These are phyloP conservation scores for Musa balbisiana DNA, from an alignment of 202 grass and related monocot species.

Conservation along the genomic window DNA sequence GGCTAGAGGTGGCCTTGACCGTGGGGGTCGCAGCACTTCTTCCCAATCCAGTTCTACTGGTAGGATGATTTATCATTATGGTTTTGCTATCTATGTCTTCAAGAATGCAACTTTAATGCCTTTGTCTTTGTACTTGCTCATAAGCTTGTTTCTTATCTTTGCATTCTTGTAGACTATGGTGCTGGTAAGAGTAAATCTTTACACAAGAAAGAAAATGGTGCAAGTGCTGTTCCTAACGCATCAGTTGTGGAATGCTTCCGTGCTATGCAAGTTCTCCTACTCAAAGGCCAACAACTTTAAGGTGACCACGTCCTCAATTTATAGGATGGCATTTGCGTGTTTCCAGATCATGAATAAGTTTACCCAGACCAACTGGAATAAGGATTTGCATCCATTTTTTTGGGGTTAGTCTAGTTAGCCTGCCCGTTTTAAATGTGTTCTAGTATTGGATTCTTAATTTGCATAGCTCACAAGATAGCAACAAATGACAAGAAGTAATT, in stretches of 20 bases:
- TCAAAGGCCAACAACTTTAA: constrained; percentile 46
- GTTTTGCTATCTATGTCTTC: not conserved
- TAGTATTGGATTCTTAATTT: not conserved
- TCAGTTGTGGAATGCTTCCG: constrained; percentile 42
- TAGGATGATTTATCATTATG: constrained; percentile 21
- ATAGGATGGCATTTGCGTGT: not conserved
- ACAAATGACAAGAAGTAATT: no score
- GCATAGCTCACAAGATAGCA: not conserved
- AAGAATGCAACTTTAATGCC: not conserved
- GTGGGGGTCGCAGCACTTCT: constrained; percentile 32
- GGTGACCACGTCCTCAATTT: constrained; percentile 32
- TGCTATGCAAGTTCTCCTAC: constrained; percentile 32
- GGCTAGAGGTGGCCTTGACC: constrained; percentile 54
- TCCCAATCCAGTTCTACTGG: constrained; percentile 49
- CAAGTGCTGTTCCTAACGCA: constrained; percentile 27
- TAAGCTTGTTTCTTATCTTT: not conserved
- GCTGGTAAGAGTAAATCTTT: constrained; percentile 33
- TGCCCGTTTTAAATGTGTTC: not conserved
- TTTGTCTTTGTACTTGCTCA: not conserved
- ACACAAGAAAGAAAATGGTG: constrained; percentile 42
- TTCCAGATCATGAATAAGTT: not conserved
- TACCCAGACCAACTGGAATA: not conserved
- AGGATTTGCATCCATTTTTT: no score
- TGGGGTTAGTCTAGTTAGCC: not conserved
- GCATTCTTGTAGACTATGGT: not conserved